Evolutionary conservation across 139 green algal genomes (phyloP).

Genomic region (Chara braunii): DNA sequence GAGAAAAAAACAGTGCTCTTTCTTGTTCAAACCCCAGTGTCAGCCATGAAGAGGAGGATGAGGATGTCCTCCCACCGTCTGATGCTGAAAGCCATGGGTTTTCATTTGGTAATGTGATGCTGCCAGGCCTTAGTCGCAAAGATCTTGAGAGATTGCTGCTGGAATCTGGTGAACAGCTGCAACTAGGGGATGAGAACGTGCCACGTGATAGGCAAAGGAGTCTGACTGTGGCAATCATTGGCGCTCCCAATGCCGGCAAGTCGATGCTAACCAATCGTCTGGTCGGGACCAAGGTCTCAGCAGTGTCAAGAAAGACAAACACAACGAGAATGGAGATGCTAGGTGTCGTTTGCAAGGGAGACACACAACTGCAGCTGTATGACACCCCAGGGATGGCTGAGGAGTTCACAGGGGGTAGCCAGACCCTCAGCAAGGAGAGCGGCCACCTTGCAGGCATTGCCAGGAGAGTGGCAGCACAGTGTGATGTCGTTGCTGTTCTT

Average conservation of each 20-base stretch:
- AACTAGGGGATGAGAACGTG: neutral
- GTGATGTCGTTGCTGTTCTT: conserved; percentile 17
- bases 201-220: conserved; percentile 27
- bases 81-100: too few species aligned
- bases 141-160: neutral
- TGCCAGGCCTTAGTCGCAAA: neutral
- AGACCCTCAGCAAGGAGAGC: neutral
- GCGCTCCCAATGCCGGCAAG: conserved; percentile 42
- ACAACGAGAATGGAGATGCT: conserved; percentile 56
- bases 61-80: neutral
- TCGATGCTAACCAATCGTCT: conserved; percentile 36
- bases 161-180: neutral
- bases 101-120: neutral
- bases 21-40: neutral
- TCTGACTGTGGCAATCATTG: conserved; percentile 36
- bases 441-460: neutral
- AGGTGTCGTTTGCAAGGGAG: conserved; percentile 51
- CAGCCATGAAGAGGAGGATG: neutral
- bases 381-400: conserved; percentile 26
- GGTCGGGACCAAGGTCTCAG: conserved; percentile 59
- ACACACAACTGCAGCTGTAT: conserved; percentile 36
- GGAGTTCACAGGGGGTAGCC: neutral
- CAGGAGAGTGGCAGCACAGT: neutral
- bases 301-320: conserved; percentile 75
- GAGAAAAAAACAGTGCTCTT: neutral